phyloP scores from a whole-genome alignment of 768 basidiomycete genomes.

The Leccinum subgranulosum region DNA sequence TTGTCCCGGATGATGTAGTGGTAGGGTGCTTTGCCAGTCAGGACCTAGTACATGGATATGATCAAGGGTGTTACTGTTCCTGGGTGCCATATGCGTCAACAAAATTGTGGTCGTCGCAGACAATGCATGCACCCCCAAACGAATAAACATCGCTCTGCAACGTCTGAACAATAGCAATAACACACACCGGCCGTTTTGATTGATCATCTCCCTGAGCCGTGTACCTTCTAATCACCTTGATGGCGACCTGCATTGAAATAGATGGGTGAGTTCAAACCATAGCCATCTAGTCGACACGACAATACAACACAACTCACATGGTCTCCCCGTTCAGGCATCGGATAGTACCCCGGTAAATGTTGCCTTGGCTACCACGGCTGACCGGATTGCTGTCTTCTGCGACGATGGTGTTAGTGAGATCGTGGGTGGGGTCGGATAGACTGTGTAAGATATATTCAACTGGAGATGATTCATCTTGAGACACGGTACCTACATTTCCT shows the following conservation, averaged over 20 bases:
- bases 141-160: slow-evolving; percentile 36
- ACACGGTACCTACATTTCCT: slow-evolving; percentile 8
- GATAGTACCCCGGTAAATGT: slow-evolving; percentile 19
- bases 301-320: slow-evolving; percentile 8
- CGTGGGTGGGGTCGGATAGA: slow-evolving; percentile 5
- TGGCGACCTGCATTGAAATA: neutral
- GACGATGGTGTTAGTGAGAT: slow-evolving; percentile 14
- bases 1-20: slow-evolving; percentile 18
- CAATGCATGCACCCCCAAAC: slow-evolving; percentile 18
- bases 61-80: neutral
- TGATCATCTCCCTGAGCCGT: slow-evolving; percentile 7
- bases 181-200: slow-evolving; percentile 16
- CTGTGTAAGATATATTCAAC: slow-evolving; percentile 6
- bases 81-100: neutral
- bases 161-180: neutral
- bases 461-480: neutral
- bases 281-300: slow-evolving; percentile 11
- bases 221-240: slow-evolving; percentile 27
- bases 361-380: slow-evolving; percentile 18
- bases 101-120: neutral
- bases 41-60: slow-evolving; percentile 6
- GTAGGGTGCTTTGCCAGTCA: slow-evolving; percentile 25
- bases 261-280: neutral
- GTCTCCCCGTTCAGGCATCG: slow-evolving; percentile 5
- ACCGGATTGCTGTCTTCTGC: slow-evolving; percentile 13